A percentile compares a stretch with the other conserved stretches of the same genome.
Conservation (phyloP, 805 yeast species). For the Torulaspora quercuum region DNA sequence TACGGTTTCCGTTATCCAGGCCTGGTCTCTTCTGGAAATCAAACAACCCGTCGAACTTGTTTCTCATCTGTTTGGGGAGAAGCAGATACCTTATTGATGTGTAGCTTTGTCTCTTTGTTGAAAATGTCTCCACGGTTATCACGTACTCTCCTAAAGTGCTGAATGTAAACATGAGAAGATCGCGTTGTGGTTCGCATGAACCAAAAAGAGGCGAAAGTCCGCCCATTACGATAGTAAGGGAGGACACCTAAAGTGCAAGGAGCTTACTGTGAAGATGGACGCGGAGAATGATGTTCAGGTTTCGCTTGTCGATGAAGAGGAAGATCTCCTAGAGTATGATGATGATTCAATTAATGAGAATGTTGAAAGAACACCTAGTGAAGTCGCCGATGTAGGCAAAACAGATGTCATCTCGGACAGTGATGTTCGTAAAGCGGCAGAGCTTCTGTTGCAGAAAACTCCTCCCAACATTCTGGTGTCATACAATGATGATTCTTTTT, state of each 20-base stretch:
- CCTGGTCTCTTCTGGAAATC: neutral
- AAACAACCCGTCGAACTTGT: constrained; percentile 8
- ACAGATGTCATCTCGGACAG: constrained; percentile 16
- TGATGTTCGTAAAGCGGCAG: constrained; percentile 26
- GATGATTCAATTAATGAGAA: constrained; percentile 12
- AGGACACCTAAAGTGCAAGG: too few relatives aligned
- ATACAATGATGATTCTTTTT: constrained; percentile 23
- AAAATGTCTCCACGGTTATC: too few relatives aligned
- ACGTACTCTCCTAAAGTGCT: too few relatives aligned
- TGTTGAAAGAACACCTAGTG: constrained; percentile 14
- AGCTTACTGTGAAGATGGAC: too few relatives aligned
- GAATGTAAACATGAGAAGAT: too few relatives aligned
- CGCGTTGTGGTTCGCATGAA: too few relatives aligned
- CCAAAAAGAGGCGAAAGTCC: too few relatives aligned
- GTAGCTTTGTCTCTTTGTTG: neutral
- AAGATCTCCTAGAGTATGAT: constrained; percentile 17
- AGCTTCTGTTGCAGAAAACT: constrained; percentile 17
- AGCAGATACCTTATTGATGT: too few relatives aligned
- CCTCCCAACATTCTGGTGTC: constrained; percentile 22
- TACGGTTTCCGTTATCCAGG: constrained; percentile 5
- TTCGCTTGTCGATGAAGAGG: constrained; percentile 20
- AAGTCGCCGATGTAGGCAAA: constrained; percentile 4
- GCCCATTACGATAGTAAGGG: too few relatives aligned
- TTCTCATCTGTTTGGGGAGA: neutral
- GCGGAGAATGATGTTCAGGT: constrained; percentile 12